These are phyloP conservation scores for Diaporthe sp. DNA, from an alignment of 2,329 filamentous ascomycete species.

Conservation along the genomic window DNA sequence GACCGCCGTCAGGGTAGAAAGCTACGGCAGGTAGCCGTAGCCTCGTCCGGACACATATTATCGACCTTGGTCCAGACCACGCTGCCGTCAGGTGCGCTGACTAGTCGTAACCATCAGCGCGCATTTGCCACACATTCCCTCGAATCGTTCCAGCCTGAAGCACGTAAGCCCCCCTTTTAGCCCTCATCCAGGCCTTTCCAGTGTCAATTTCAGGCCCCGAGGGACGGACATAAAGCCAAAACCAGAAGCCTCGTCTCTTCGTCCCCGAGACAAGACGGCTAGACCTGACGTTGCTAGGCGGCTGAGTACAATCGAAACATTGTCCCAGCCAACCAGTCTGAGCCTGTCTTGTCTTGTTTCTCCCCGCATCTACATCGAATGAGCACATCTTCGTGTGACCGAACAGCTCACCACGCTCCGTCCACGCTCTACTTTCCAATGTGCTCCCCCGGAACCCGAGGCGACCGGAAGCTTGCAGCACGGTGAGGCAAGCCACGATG, in stretches of 20 bases:
- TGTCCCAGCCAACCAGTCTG: conserved; percentile 12
- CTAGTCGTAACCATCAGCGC: neutral
- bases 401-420: neutral
- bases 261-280: neutral
- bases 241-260: neutral
- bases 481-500: conserved; percentile 6
- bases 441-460: neutral
- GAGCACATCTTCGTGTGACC: neutral
- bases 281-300: conserved; percentile 15
- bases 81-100: neutral
- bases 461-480: neutral
- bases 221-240: neutral
- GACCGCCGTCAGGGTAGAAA: neutral
- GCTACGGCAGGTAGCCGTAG: neutral
- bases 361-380: neutral
- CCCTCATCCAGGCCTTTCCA: neutral
- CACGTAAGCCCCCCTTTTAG: neutral
- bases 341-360: conserved; percentile 5
- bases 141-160: neutral
- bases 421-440: too few relatives aligned
- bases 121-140: neutral
- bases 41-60: neutral
- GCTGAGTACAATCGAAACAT: conserved; percentile 5
- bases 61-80: neutral
- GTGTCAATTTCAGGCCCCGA: neutral